A percentile compares a stretch with the other conserved stretches of the same genome.
These are phyloP conservation scores for Oryza brachyantha DNA, from an alignment of 176 grass and related monocot species.

Conservation along the genomic window DNA sequence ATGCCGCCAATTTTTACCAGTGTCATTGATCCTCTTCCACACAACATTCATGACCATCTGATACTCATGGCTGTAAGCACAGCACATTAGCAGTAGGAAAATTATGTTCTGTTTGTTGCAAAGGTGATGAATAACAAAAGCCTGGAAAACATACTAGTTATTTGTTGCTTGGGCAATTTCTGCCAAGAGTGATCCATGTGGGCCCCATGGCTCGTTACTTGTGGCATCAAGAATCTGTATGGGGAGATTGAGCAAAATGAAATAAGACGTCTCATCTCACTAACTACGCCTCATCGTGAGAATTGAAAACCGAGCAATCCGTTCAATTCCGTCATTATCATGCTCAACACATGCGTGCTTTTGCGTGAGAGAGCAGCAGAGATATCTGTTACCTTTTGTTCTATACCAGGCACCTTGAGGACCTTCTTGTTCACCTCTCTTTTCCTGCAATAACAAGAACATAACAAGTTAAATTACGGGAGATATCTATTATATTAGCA, in stretches of 20 bases:
- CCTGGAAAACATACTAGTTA: slow-evolving; percentile 57
- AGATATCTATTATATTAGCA: neutral
- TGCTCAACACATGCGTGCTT: neutral
- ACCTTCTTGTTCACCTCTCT: slow-evolving; percentile 97
- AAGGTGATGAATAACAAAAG: neutral
- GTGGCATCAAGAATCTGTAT: slow-evolving; percentile 92
- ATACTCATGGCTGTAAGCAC: slow-evolving; percentile 77
- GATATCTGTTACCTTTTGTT: slow-evolving; percentile 76
- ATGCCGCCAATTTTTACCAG: slow-evolving; percentile 98
- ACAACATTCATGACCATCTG: slow-evolving; percentile 95
- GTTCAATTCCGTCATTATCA: neutral
- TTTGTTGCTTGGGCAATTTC: slow-evolving; percentile 80
- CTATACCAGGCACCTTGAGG: slow-evolving; percentile 80
- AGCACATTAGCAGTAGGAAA: slow-evolving; percentile 10
- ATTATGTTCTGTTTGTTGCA: neutral
- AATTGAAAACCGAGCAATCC: neutral
- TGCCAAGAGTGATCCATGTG: slow-evolving; percentile 86
- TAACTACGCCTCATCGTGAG: neutral
- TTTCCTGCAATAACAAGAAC: slow-evolving; percentile 48
- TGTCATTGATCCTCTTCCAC: slow-evolving; percentile 98
- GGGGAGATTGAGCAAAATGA: neutral
- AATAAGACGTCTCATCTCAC: neutral
- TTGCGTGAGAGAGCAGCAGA: neutral
- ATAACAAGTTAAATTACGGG: neutral
- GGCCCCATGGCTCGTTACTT: slow-evolving; percentile 98